A percentile compares a stretch with the other conserved stretches of the same genome.
Conservation (phyloP, 257 asterid genomes). For the Hygrophila difformis region DNA sequence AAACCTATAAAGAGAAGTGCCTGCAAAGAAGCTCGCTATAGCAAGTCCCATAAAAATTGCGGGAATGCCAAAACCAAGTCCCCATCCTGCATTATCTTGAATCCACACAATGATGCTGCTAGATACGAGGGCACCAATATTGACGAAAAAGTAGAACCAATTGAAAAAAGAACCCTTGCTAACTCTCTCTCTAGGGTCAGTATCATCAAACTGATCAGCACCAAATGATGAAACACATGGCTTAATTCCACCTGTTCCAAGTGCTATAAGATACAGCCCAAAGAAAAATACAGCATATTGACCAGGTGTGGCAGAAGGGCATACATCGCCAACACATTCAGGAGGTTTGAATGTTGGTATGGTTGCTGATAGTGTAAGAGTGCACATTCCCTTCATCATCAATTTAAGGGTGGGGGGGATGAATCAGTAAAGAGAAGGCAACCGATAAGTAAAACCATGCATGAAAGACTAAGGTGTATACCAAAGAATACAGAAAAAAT, state of each 20-base stretch:
- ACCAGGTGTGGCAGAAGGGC: constrained; percentile 72
- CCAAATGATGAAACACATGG: constrained; percentile 97
- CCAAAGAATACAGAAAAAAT: neutral
- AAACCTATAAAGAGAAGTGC: constrained; percentile 81
- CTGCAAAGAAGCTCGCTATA: constrained; percentile 71
- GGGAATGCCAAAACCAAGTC: constrained; percentile 94
- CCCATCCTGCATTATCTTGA: constrained; percentile 98
- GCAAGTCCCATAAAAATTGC: constrained; percentile 77
- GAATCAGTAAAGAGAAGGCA: constrained; percentile 6
- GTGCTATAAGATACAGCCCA: constrained; percentile 84
- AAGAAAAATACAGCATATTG: constrained; percentile 63
- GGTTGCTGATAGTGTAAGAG: constrained; percentile 73
- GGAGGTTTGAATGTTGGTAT: constrained; percentile 69
- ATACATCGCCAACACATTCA: constrained; percentile 64
- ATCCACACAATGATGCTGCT: constrained; percentile 90
- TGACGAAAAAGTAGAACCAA: constrained; percentile 91
- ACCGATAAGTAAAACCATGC: neutral
- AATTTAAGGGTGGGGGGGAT: constrained; percentile 7
- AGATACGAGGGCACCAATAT: constrained; percentile 81
- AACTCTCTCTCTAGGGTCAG: constrained; percentile 73
- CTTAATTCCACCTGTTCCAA: constrained; percentile 96
- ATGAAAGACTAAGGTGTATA: neutral
- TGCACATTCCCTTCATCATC: constrained; percentile 79
- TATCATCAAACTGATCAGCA: constrained; percentile 95
- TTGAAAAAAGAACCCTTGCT: constrained; percentile 95